Evolutionary conservation across 2,329 filamentous ascomycete genomes (phyloP).

Genomic region (Aspergillus nomiae): DNA sequence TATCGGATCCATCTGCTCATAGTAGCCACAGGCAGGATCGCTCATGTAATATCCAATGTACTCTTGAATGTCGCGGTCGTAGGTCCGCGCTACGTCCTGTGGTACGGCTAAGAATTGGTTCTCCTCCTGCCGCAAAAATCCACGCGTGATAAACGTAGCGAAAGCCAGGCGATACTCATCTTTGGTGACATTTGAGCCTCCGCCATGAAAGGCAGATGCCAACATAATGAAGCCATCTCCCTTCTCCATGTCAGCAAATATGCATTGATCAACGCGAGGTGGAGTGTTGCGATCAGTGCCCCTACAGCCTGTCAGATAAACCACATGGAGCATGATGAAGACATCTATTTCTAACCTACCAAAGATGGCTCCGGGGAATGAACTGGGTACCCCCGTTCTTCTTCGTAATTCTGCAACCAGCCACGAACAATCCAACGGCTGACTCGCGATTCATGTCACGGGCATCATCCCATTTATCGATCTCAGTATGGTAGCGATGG

Average conservation of each 20-base stretch:
- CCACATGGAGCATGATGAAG: not conserved
- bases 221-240: slow-evolving; percentile 43
- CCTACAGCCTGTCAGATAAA: not conserved
- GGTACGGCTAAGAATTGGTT: slow-evolving; percentile 39
- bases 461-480: slow-evolving; percentile 7
- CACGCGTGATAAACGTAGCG: slow-evolving; percentile 35
- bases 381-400: slow-evolving; percentile 35
- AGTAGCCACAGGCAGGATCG: slow-evolving; percentile 15
- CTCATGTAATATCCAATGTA: slow-evolving; percentile 23
- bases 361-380: slow-evolving; percentile 32
- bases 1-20: slow-evolving; percentile 14
- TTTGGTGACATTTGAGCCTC: slow-evolving; percentile 33
- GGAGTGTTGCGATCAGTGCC: not conserved
- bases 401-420: slow-evolving; percentile 25
- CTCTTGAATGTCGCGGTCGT: slow-evolving; percentile 17
- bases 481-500: slow-evolving; percentile 8
- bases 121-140: slow-evolving; percentile 42
- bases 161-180: slow-evolving; percentile 37
- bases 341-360: slow-evolving; percentile 13
- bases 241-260: slow-evolving; percentile 34
- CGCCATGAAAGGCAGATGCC: slow-evolving; percentile 37
- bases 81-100: slow-evolving; percentile 10
- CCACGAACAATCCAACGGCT: slow-evolving; percentile 27
- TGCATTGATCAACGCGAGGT: slow-evolving; percentile 21
- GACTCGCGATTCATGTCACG: slow-evolving; percentile 21